These are phyloP conservation scores for Cryptococcus hybrid DNA, from an alignment of 1,284 basidiomycete genomes.

Conservation along the genomic window DNA sequence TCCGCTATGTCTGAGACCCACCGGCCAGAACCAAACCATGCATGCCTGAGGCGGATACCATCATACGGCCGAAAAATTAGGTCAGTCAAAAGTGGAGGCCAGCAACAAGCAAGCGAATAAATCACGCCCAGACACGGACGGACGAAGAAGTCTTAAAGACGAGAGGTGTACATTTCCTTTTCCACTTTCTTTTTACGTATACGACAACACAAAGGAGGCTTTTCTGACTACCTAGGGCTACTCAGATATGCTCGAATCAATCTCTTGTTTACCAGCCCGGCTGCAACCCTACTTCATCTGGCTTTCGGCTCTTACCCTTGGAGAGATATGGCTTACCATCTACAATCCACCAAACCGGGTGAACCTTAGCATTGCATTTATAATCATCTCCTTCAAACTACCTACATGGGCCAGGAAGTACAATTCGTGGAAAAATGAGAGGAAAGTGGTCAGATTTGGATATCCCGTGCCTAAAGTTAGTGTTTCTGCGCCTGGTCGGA, in stretches of 20 bases:
- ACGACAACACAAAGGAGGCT: too few species aligned
- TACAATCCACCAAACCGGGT: slow-evolving; percentile 32
- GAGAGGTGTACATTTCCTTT: too few species aligned
- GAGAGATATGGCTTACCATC: slow-evolving; percentile 31
- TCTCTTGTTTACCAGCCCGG: neutral
- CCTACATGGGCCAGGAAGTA: slow-evolving; percentile 10
- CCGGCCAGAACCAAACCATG: too few species aligned
- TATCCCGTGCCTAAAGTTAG: slow-evolving; percentile 61
- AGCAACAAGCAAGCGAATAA: too few species aligned
- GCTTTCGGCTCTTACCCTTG: slow-evolving; percentile 30
- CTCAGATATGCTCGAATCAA: slow-evolving; percentile 8
- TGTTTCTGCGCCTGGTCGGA: slow-evolving; percentile 2
- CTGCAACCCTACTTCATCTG: slow-evolving; percentile 10
- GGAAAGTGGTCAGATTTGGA: slow-evolving; percentile 63
- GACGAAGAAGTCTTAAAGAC: too few species aligned
- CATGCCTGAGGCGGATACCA: too few species aligned
- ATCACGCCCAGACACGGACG: too few species aligned
- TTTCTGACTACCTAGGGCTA: too few species aligned
- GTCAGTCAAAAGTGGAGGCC: too few species aligned
- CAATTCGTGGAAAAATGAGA: slow-evolving; percentile 14
- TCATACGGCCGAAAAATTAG: too few species aligned
- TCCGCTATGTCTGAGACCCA: too few species aligned
- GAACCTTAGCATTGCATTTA: slow-evolving; percentile 20
- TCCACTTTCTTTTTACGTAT: too few species aligned
- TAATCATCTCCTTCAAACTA: slow-evolving; percentile 15